Evolutionary conservation across 768 basidiomycete species (phyloP).

Genomic region (Stropharia rugosoannulata): DNA sequence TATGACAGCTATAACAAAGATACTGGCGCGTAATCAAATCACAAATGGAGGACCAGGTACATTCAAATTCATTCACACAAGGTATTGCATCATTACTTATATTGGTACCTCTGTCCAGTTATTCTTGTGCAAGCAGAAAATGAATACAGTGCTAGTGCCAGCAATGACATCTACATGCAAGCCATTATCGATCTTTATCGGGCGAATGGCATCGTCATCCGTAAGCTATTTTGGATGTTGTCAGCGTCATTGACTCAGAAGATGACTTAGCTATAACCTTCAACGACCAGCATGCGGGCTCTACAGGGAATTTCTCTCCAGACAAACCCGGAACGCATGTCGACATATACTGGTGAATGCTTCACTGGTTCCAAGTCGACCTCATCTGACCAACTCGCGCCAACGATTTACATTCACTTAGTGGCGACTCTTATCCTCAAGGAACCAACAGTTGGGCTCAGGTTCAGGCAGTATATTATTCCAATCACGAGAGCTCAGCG

Average conservation of each 20-base stretch:
- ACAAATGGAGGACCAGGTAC: constrained; percentile 58
- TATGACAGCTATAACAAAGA: constrained; percentile 45
- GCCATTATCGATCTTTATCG: constrained; percentile 43
- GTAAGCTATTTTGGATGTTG: constrained; percentile 26
- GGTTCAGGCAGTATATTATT: constrained; percentile 48
- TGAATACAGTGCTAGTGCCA: constrained; percentile 45
- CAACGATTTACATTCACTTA: constrained; percentile 9
- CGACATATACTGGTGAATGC: constrained; percentile 45
- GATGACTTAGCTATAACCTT: constrained; percentile 38
- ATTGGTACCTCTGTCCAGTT: constrained; percentile 26
- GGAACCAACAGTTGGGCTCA: constrained; percentile 47
- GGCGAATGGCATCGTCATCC: constrained; percentile 45
- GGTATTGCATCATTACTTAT: too few species aligned
- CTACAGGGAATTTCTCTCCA: constrained; percentile 49
- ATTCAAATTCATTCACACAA: constrained; percentile 7
- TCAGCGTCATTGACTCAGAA: too few species aligned
- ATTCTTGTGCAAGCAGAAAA: constrained; percentile 55
- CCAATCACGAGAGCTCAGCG: constrained; percentile 40
- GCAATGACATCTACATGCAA: constrained; percentile 49
- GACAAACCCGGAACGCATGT: constrained; percentile 43
- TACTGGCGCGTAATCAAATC: constrained; percentile 56
- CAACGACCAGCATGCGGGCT: constrained; percentile 49
- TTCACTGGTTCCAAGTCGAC: neutral
- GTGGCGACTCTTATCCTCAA: constrained; percentile 54
- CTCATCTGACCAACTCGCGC: neutral